phyloP scores from a whole-genome alignment of 2,329 filamentous ascomycete species.

The Cladophialophora yegresii region DNA sequence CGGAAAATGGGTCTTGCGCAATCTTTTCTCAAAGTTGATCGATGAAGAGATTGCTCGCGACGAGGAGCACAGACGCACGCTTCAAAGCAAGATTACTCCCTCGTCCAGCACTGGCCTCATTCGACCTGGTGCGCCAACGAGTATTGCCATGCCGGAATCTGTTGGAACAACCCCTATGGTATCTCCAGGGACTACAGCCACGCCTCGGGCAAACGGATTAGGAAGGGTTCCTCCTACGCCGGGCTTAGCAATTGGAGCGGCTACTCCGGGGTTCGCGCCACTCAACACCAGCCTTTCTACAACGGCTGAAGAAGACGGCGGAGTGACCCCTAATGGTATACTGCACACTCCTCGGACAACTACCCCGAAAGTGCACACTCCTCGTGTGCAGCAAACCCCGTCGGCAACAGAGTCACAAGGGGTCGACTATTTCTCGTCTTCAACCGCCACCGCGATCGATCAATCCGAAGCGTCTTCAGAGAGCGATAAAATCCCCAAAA shows the following conservation, averaged over 20 bases:
- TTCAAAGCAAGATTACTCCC: constrained; percentile 62
- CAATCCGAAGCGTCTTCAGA: constrained; percentile 49
- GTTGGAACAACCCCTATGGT: constrained; percentile 22
- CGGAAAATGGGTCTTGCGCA: constrained; percentile 92
- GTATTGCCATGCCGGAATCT: constrained; percentile 30
- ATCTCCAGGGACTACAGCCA: constrained; percentile 44
- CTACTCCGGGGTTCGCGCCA: constrained; percentile 59
- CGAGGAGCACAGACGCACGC: constrained; percentile 66
- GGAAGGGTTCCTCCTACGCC: constrained; percentile 67
- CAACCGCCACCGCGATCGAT: constrained; percentile 53
- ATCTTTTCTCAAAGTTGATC: constrained; percentile 85
- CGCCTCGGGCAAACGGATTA: constrained; percentile 66
- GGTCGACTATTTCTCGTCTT: constrained; percentile 68
- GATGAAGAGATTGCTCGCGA: constrained; percentile 88
- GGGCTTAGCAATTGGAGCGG: constrained; percentile 74
- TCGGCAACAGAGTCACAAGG: constrained; percentile 54
- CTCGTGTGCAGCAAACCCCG: constrained; percentile 55
- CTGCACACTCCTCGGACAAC: neutral
- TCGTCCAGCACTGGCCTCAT: constrained; percentile 45
- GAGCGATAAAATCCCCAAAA: constrained; percentile 54
- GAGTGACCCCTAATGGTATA: constrained; percentile 42
- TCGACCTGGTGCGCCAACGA: constrained; percentile 33
- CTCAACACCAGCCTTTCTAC: constrained; percentile 41
- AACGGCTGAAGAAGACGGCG: constrained; percentile 35
- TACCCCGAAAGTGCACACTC: neutral